A percentile compares a stretch with the other conserved stretches of the same genome.
These are phyloP conservation scores for Evernia prunastri DNA, from an alignment of 495 filamentous ascomycete species.

Conservation along the genomic window DNA sequence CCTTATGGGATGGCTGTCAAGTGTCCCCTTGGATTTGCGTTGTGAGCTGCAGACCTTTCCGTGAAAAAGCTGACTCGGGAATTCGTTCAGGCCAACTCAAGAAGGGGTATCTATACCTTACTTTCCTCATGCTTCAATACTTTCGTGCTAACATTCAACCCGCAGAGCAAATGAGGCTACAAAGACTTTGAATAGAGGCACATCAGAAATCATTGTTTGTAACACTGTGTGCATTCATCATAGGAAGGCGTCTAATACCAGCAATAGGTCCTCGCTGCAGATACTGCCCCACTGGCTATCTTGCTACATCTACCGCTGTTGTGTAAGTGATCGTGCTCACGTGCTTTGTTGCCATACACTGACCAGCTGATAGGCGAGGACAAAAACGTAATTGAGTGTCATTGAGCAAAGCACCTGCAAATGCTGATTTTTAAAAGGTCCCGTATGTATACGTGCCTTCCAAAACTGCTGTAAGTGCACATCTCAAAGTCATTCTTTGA, in stretches of 20 bases:
- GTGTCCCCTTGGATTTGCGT: neutral
- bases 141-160: neutral
- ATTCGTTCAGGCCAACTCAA: constrained; percentile 61
- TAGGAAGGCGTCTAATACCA: neutral
- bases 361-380: constrained; percentile 50
- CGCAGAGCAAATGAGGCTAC: constrained; percentile 46
- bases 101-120: constrained; percentile 51
- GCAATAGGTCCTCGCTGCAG: constrained; percentile 63
- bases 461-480: constrained; percentile 63
- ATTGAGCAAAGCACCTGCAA: neutral
- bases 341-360: neutral
- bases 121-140: neutral
- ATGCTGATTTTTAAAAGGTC: constrained; percentile 5
- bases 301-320: constrained; percentile 80
- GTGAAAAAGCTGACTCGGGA: neutral
- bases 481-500: constrained; percentile 31
- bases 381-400: constrained; percentile 53
- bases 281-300: constrained; percentile 80
- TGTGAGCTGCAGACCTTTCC: neutral
- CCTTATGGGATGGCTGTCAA: neutral
- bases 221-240: neutral
- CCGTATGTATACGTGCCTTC: constrained; percentile 52
- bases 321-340: constrained; percentile 2
- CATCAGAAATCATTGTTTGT: constrained; percentile 65
- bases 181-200: constrained; percentile 85